Base-by-base conservation (phyloP, 2,329 filamentous ascomycete genomes). In the Trichoderma koningii region DNA sequence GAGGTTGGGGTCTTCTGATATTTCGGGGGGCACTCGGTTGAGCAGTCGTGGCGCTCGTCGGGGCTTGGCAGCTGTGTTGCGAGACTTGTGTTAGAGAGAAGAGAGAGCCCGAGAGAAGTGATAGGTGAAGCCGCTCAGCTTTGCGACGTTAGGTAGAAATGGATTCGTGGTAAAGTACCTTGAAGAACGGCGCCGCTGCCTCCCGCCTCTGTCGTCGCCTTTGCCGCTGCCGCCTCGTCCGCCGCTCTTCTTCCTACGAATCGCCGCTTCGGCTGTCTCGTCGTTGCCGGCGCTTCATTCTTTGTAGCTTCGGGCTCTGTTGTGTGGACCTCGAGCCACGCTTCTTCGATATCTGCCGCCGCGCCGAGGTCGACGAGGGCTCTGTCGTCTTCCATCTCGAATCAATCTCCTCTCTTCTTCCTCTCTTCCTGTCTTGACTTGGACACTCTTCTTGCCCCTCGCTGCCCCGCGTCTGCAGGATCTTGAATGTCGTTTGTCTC, bases 21-120 rank as follows among this genome's bases (percentile, higher is more conserved):
- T 97, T 68, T 94, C 90, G 17, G 88, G 83, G 2, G 95, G 94
- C 1, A 99, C 91, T 74, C 95, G 91, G 75, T 97, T 98, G 67
- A 98, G 78, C n/a, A 93, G 86, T 69, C 95, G 85, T 1, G 91
- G 89, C 17, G 88, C 83, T 72, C 91, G 85, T 70, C 90, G 85
- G 45, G 91, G 85, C 70, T 88, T 87, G 21, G 90, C 84, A 65
- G 89, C 91, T 95, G 48, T 17, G 48, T 26, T 14, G 48, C 19
- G 17, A 3, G 26, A 5, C 21, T 23, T 7, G 15, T 28, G 50
- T 53, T 19, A 23, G 21, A 23, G 45, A 34, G 30, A 34, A 34
- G 3, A 10, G 59, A 48, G 42, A 26, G 12, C 14, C 7, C 21
- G 21, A 12, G 23, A 19, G 17, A 48, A 47, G 34, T 15, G 3